These are phyloP conservation scores for Coffea humblotiana DNA, from an alignment of 305 asterid species.

Conservation along the genomic window DNA sequence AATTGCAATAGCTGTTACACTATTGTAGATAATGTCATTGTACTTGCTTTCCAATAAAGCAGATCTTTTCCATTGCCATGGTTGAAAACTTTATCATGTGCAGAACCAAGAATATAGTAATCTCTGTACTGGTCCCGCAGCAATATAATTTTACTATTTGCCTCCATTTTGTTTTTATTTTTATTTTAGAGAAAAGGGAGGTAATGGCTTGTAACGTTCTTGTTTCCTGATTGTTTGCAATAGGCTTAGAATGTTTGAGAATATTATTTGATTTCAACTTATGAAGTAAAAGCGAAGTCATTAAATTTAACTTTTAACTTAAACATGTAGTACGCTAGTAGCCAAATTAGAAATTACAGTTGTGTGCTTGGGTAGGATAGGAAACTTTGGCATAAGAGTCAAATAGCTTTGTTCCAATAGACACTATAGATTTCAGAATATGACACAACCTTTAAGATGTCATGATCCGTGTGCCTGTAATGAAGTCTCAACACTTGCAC, in stretches of 20 bases:
- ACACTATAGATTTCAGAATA: not conserved
- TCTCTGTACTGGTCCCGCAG: not conserved
- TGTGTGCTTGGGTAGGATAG: not conserved
- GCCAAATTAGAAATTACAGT: not conserved
- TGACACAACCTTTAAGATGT: not conserved
- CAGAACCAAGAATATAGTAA: not conserved
- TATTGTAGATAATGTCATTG: not conserved
- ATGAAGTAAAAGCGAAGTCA: not conserved
- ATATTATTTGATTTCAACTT: not conserved
- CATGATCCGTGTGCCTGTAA: not conserved
- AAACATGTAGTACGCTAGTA: not conserved
- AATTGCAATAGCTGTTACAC: constrained; percentile 2
- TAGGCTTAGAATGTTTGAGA: not conserved
- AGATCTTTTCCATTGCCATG: not conserved
- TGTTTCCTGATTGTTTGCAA: not conserved
- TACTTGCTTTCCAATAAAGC: not conserved
- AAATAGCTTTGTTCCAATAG: not conserved
- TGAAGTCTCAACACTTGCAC: not conserved
- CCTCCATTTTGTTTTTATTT: not conserved
- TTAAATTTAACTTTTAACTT: not conserved
- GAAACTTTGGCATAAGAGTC: not conserved
- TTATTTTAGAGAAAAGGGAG: not conserved
- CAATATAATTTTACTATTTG: not conserved
- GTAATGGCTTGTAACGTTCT: not conserved
- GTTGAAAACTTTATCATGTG: not conserved